These are phyloP conservation scores for Epichloe hybrida DNA, from an alignment of 2,329 filamentous ascomycete genomes.

Conservation along the genomic window DNA sequence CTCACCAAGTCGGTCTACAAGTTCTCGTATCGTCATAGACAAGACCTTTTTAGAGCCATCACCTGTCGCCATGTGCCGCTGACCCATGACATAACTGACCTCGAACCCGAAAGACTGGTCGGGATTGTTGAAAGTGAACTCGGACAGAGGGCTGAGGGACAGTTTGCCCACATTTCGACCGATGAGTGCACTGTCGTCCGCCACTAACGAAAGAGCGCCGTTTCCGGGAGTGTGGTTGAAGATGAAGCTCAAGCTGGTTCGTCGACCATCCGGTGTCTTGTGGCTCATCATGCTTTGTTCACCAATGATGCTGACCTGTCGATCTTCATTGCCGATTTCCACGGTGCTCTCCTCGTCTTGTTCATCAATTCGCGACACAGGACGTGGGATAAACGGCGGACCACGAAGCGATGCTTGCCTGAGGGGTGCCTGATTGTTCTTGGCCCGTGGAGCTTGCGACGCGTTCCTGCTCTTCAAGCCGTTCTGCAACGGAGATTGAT, in stretches of 20 bases:
- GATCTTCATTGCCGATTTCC: conserved; percentile 27
- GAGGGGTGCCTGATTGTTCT: conserved; percentile 8
- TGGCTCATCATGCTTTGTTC: conserved; percentile 33
- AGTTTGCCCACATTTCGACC: conserved; percentile 54
- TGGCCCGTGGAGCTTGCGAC: conserved; percentile 7
- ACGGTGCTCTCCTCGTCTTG: conserved; percentile 48
- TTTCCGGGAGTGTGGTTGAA: conserved; percentile 33
- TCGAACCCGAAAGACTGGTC: conserved; percentile 66
- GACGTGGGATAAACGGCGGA: conserved; percentile 45
- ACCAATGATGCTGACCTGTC: conserved; percentile 38
- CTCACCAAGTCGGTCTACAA: conserved; percentile 83
- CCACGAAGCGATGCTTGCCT: conserved; percentile 37
- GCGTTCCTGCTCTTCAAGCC: conserved; percentile 10
- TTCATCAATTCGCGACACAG: conserved; percentile 63
- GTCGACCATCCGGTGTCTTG: conserved; percentile 24
- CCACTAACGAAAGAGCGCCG: conserved; percentile 22
- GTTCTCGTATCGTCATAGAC: conserved; percentile 65
- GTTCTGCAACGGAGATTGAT: conserved; percentile 14
- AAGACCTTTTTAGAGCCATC: conserved; percentile 53
- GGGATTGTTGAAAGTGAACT: conserved; percentile 74
- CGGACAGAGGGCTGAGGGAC: conserved; percentile 72
- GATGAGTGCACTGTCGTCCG: conserved; percentile 37
- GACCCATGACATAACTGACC: conserved; percentile 58
- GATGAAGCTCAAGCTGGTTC: conserved; percentile 38
- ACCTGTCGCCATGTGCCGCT: conserved; percentile 40